Conservation (phyloP, 2,329 filamentous ascomycete genomes). For the Helminthosporium solani region DNA sequence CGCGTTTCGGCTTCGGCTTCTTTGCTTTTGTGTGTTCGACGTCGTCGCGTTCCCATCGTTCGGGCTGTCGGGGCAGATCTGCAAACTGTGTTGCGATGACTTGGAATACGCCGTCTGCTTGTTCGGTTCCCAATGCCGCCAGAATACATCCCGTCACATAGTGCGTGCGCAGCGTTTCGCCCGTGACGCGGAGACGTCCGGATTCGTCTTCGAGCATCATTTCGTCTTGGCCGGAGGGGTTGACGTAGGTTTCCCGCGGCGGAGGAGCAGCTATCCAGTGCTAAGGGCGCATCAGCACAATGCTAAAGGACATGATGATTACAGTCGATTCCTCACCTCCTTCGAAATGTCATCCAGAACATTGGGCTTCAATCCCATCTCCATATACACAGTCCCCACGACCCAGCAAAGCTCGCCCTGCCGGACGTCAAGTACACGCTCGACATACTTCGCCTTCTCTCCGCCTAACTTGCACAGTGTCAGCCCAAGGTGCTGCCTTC, state of each 20-base stretch:
- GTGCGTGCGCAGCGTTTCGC: conserved; percentile 64
- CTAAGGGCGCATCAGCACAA: conserved; percentile 47
- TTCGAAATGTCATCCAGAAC: conserved; percentile 93
- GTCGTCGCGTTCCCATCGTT: conserved; percentile 72
- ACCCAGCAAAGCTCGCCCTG: conserved; percentile 97
- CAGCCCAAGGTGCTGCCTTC: conserved; percentile 3
- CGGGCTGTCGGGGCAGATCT: conserved; percentile 78
- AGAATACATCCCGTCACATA: conserved; percentile 92
- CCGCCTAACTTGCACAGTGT: conserved; percentile 59
- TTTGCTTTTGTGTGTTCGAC: conserved; percentile 38
- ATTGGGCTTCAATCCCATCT: conserved; percentile 93
- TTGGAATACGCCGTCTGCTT: conserved; percentile 86
- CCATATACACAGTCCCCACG: conserved; percentile 91
- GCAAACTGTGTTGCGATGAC: conserved; percentile 87
- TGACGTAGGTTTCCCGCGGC: conserved; percentile 73
- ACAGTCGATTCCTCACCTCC: conserved; percentile 59
- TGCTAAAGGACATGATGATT: neutral
- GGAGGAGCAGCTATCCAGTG: conserved; percentile 87
- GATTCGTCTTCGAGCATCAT: conserved; percentile 96
- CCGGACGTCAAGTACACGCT: conserved; percentile 89
- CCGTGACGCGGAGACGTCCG: conserved; percentile 78
- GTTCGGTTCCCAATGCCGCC: conserved; percentile 93
- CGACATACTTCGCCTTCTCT: conserved; percentile 72
- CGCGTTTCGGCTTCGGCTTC: conserved; percentile 43
- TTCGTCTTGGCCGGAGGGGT: conserved; percentile 61